Percentiles rank a stretch among this genome's conserved stretches.
These are phyloP conservation scores for Camelina sativa DNA, from an alignment of 345 rosid species.

Conservation along the genomic window DNA sequence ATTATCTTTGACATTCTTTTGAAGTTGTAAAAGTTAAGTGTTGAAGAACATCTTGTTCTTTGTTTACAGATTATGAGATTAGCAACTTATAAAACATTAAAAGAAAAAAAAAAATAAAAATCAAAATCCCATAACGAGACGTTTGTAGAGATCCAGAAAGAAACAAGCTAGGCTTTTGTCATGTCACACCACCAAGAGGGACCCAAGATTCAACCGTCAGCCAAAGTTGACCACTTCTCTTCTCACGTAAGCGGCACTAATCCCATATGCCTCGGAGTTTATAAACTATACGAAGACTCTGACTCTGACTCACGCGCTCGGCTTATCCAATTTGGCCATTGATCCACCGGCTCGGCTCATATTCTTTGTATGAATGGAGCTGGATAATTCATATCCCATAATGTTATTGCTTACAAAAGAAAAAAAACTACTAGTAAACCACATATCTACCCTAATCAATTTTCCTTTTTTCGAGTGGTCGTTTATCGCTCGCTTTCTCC, in stretches of 20 bases:
- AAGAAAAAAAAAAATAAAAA: too few species aligned
- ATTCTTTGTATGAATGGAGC: neutral
- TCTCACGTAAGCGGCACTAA: conserved; percentile 31
- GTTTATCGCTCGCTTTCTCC: neutral
- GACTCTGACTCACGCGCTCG: neutral
- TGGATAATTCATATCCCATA: neutral
- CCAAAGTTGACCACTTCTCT: conserved; percentile 37
- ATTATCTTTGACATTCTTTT: neutral
- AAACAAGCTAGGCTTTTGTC: conserved; percentile 30
- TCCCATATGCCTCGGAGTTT: conserved; percentile 23
- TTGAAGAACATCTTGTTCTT: neutral
- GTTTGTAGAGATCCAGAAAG: conserved; percentile 13
- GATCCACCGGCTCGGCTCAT: conserved; percentile 23
- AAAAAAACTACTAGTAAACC: too few species aligned
- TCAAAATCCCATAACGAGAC: neutral
- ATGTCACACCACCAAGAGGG: conserved; percentile 20
- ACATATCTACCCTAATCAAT: neutral
- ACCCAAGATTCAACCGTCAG: conserved; percentile 24
- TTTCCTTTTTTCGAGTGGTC: neutral
- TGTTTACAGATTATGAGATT: neutral
- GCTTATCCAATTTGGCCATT: neutral
- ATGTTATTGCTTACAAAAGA: neutral
- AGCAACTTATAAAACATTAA: neutral
- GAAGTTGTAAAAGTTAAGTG: neutral
- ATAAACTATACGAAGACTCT: neutral